Conservation (phyloP, 2,329 filamentous ascomycete species). For the Calycina marina region DNA sequence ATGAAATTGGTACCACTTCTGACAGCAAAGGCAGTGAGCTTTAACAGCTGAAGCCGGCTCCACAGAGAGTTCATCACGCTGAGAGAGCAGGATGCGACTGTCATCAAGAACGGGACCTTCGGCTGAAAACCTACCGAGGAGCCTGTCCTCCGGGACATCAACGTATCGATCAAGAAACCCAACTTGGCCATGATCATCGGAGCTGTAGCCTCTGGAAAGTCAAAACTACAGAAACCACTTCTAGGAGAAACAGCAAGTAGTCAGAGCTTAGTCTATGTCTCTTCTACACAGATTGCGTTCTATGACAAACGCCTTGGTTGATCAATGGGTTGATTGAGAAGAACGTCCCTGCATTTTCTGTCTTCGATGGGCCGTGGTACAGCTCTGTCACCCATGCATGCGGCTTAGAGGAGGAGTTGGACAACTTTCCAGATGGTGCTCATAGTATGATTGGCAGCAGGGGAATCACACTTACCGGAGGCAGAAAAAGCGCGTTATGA, state of each 20-base stretch:
- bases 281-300: neutral
- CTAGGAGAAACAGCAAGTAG: neutral
- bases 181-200: neutral
- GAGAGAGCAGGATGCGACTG: neutral
- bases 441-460: neutral
- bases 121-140: neutral
- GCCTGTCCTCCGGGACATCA: neutral
- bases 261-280: neutral
- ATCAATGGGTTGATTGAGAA: neutral
- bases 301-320: neutral
- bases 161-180: neutral
- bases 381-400: neutral
- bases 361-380: neutral
- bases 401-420: neutral
- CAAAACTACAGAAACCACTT: neutral
- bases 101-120: neutral
- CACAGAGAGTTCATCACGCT: neutral
- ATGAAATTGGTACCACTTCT: neutral
- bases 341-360: neutral
- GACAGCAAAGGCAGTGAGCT: neutral
- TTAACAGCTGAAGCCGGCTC: neutral
- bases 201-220: neutral
- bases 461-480: neutral
- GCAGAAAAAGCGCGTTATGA: constrained; percentile 1
- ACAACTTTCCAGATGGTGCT: neutral